Base-by-base conservation (phyloP, 2,329 filamentous ascomycete species). In the Calonectria ilicicola region DNA sequence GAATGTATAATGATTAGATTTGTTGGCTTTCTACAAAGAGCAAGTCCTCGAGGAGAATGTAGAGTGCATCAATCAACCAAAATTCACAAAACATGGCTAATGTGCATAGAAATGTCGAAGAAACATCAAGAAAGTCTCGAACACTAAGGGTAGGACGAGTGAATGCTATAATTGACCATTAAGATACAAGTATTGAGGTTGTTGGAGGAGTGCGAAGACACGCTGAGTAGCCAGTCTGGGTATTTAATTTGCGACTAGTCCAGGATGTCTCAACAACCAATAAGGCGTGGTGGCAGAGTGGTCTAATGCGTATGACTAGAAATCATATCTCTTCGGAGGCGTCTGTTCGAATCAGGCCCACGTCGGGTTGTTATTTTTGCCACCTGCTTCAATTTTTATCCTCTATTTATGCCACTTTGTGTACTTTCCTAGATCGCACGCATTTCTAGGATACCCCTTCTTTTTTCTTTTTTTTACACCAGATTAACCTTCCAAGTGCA, bases 271-370 rank as follows among this genome's bases (percentile, higher is more conserved):
- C 51, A 38, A 68, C 51, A 75, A 74, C 73, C 60, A 72, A 1
- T 17, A 56, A 77, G 77, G 77, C 77, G 72, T 73, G 71, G 77
- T 78, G 77, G 77, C 77, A 79, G 77, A 78, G 77, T 78, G 77
- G 77, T 78, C 76, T 78, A 78, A 78, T 79, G 77, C 77, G 77
- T 75, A 75, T 79, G 77, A 78, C 77, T 78, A 78, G 77, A 78
- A 79, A 78, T 79, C 77, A 79, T 75, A 75, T 78, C 74, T 75
- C 77, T 27, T 78, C 77, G 77, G 77, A 75, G 74, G 77, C 77
- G 77, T 79, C 77, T 79, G 77, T 79, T 78, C 77, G 74, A 79
- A 78, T 78, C 77, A 79, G 77, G 77, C 75, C 77, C 71, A 73
- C 72, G 77, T 78, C 75, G 77, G 23, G 47, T 74, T 75, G 64